A percentile compares a stretch with the other conserved stretches of the same genome.
These are phyloP conservation scores for Cornus controversa DNA, from an alignment of 148 eudicot genomes.

Conservation along the genomic window DNA sequence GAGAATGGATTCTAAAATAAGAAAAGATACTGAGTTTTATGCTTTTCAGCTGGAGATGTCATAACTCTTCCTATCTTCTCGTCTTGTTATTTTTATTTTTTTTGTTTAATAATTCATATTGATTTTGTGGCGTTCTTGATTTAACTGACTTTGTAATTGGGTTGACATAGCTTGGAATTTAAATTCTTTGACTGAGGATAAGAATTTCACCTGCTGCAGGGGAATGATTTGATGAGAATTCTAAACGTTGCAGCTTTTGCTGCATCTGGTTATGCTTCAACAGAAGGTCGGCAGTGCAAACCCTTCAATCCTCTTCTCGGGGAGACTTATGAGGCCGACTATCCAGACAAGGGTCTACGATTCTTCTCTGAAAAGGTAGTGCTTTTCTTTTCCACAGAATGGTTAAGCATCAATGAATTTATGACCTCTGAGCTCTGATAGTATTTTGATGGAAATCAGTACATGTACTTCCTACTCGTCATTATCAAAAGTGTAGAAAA, in stretches of 20 bases:
- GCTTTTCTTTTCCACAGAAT: constrained; percentile 1
- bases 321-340: constrained; percentile 96
- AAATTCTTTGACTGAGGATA: constrained; percentile 11
- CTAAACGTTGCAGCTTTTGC: constrained; percentile 91
- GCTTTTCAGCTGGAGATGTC: neutral
- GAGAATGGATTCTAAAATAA: neutral
- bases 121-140: neutral
- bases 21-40: neutral
- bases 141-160: neutral
- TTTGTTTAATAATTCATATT: neutral
- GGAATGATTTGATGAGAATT: constrained; percentile 91
- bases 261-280: constrained; percentile 95
- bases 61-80: neutral
- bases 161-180: neutral
- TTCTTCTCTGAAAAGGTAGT: constrained; percentile 95
- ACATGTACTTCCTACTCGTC: neutral
- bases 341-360: constrained; percentile 90
- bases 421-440: neutral
- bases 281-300: constrained; percentile 98
- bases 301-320: constrained; percentile 98
- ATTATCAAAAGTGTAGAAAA: neutral
- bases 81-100: neutral
- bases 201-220: constrained; percentile 48
- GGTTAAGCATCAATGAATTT: neutral
- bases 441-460: neutral